These are phyloP conservation scores for Galium porrigens DNA, from an alignment of 305 asterid genomes.

Conservation along the genomic window DNA sequence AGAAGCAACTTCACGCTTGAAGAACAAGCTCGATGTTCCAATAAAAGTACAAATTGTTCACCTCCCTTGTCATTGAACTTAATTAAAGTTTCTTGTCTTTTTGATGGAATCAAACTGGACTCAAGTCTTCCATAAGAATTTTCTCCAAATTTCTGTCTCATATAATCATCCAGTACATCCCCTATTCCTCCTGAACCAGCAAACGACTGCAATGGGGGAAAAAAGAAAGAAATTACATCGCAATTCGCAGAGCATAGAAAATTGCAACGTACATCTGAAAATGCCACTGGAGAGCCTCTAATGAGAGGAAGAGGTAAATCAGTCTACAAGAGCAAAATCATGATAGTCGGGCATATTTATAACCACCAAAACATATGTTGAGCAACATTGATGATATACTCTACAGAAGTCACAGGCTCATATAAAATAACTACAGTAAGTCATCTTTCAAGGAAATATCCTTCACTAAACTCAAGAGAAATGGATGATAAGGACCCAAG, in stretches of 20 bases:
- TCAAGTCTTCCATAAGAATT: slow-evolving; percentile 59
- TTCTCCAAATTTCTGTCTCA: slow-evolving; percentile 50
- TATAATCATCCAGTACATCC: slow-evolving; percentile 56
- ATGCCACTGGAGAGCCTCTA: neutral
- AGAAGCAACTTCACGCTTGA: slow-evolving; percentile 43
- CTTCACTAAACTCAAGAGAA: neutral
- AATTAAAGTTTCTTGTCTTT: slow-evolving; percentile 59
- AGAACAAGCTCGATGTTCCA: slow-evolving; percentile 75
- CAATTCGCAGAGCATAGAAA: neutral
- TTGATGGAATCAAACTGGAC: slow-evolving; percentile 23
- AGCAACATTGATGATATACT: neutral
- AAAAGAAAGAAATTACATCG: neutral
- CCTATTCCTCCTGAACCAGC: slow-evolving; percentile 33
- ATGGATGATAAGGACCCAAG: too few relatives aligned
- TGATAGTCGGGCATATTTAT: too few relatives aligned
- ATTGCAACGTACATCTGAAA: neutral
- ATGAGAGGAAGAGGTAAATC: neutral
- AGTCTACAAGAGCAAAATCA: too few relatives aligned
- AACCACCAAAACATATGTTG: neutral
- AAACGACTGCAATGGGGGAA: slow-evolving; percentile 32
- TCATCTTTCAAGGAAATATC: neutral
- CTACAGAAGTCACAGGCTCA: neutral
- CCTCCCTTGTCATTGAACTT: slow-evolving; percentile 55
- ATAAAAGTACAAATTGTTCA: slow-evolving; percentile 56
- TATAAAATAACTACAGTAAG: neutral